Evolutionary conservation across 2,329 filamentous ascomycete species (phyloP).

Genomic region (Fusarium multiceps): DNA sequence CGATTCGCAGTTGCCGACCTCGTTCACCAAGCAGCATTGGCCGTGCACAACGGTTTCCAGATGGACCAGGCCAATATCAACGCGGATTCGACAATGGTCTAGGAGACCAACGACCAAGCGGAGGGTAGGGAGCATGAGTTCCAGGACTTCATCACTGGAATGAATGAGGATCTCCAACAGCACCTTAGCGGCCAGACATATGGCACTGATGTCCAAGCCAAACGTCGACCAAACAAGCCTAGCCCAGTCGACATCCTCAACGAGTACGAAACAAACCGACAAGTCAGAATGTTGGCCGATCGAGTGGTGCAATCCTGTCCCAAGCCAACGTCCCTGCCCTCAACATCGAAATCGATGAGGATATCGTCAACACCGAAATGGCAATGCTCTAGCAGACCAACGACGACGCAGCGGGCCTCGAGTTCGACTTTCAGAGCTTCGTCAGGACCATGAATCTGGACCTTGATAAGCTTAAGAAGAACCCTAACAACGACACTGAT

Average conservation of each 20-base stretch:
- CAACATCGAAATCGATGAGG: too few species aligned
- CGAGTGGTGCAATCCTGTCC: not conserved
- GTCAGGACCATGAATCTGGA: too few species aligned
- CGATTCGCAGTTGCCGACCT: fast-evolving
- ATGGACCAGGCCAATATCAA: not conserved
- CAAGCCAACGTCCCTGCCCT: not conserved
- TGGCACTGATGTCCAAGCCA: too few species aligned
- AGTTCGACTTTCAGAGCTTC: too few species aligned
- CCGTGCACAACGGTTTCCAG: fast-evolving
- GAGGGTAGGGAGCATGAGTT: too few species aligned
- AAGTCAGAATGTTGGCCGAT: not conserved
- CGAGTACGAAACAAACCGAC: too few species aligned
- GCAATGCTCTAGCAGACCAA: too few species aligned
- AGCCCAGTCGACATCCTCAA: not conserved
- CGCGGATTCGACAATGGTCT: not conserved
- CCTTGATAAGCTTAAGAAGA: too few species aligned
- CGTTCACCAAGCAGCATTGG: not conserved
- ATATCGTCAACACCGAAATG: too few species aligned
- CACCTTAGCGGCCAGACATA: not conserved
- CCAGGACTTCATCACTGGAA: not conserved
- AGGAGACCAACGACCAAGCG: not conserved
- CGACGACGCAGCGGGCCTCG: too few species aligned
- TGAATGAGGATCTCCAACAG: not conserved
- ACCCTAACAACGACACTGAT: too few species aligned
- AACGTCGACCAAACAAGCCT: too few species aligned